Evolutionary conservation across 2,329 filamentous ascomycete species (phyloP), one percentile per base, ranked within the genome.

Genomic region (Ampelomyces quisqualis): DNA sequence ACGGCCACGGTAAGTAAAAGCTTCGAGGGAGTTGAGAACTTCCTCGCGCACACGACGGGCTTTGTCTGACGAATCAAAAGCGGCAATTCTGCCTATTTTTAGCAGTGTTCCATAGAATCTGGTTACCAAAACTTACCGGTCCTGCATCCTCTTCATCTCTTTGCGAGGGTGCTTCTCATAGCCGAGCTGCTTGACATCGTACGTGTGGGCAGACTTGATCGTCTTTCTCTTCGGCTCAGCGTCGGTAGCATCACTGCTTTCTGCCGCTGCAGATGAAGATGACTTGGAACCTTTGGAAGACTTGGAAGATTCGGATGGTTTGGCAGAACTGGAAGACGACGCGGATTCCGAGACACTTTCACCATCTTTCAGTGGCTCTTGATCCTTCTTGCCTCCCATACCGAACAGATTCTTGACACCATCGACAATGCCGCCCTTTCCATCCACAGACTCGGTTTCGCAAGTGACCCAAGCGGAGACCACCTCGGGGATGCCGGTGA

Each of bases 321-420:
- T 30, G 3, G 28, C 18, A 18, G 74, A 67, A 11, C 71, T 68
- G 8, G 75, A 49, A 67, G 52, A 65, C 52, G 34, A 66, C 15
- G 73, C 76, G 9, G 78, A 78, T 31, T 66, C 64, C 14, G 59
- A 60, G 49, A 58, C 54, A 44, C 55, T 60, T 37, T 67, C 66
- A 21, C 52, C 67, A 34, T 84, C 86, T 44, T 80, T 78, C 22
- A 95, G 63, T 6, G 79, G 73, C 49, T 79, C 77, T 70, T 95
- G 86, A 40, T 91, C 87, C 49, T 95, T 95, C 72, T 88, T 89
- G 60, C 87, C 87, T 18, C 91, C 93, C 64, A 97, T 90, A 5
- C 93, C 93, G 63, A 98, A 94, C 49, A 96, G 80, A 51, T 90
- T 94, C 77, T 98, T 98, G 53, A 97, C 88, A 29, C 89, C 90